Conservation (phyloP, 805 yeast genomes). For the Spathaspora arborariae region DNA sequence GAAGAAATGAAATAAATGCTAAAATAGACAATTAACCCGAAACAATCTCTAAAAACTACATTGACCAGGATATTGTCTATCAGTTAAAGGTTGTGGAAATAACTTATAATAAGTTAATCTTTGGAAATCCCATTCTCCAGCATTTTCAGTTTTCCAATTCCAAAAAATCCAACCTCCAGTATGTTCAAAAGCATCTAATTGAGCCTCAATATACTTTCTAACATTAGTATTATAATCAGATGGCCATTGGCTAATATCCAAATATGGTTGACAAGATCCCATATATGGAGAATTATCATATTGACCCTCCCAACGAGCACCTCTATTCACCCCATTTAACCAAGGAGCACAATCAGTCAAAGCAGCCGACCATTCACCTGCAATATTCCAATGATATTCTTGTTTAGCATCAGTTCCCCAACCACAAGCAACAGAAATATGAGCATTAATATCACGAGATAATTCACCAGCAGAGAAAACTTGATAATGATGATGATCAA, state of each 20-base stretch:
- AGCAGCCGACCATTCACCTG: slow-evolving; percentile 92
- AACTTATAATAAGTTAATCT: slow-evolving; percentile 52
- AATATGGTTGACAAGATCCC: slow-evolving; percentile 56
- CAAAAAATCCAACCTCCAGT: slow-evolving; percentile 89
- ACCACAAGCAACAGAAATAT: slow-evolving; percentile 39
- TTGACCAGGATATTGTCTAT: slow-evolving; percentile 68
- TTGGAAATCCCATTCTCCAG: slow-evolving; percentile 83
- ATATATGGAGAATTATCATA: slow-evolving; percentile 38
- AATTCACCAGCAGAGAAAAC: slow-evolving; percentile 69
- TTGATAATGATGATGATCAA: slow-evolving; percentile 91
- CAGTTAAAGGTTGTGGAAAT: slow-evolving; percentile 77
- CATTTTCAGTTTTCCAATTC: slow-evolving; percentile 86
- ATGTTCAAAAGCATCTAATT: slow-evolving; percentile 73
- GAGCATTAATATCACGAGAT: slow-evolving; percentile 55
- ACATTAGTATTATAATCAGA: slow-evolving; percentile 50
- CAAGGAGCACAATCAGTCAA: slow-evolving; percentile 86
- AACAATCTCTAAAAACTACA: slow-evolving; percentile 34
- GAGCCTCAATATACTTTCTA: slow-evolving; percentile 81
- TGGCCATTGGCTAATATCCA: slow-evolving; percentile 48
- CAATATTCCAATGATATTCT: slow-evolving; percentile 70
- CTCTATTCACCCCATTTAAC: slow-evolving; percentile 83
- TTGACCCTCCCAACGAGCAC: slow-evolving; percentile 75
- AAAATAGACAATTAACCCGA: background rate
- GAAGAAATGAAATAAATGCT: background rate
- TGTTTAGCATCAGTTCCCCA: slow-evolving; percentile 28